Conservation (phyloP, 2,329 filamentous ascomycete species). For the Tolypocladium pustulatum region DNA sequence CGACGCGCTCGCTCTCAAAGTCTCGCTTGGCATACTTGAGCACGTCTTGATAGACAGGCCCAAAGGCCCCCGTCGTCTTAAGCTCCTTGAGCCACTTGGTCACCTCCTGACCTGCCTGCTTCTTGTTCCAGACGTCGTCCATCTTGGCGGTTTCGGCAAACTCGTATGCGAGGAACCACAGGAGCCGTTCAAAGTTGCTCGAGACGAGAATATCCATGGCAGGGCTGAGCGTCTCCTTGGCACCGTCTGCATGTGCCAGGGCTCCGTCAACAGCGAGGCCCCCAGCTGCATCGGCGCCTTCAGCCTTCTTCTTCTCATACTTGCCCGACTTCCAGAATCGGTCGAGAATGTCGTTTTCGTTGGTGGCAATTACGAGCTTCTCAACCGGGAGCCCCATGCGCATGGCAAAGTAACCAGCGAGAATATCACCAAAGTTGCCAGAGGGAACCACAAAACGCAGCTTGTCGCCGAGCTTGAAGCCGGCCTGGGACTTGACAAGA, state of each 20-base stretch:
- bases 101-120: slow-evolving; percentile 66
- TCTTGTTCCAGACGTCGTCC: slow-evolving; percentile 56
- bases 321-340: slow-evolving; percentile 85
- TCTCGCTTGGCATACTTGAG: slow-evolving; percentile 58
- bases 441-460: slow-evolving; percentile 85
- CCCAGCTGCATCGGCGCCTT: slow-evolving; percentile 43
- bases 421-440: slow-evolving; percentile 93
- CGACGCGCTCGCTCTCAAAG: slow-evolving; percentile 73
- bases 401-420: slow-evolving; percentile 86
- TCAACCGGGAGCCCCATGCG: slow-evolving; percentile 81
- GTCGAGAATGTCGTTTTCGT: slow-evolving; percentile 95
- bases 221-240: slow-evolving; percentile 84
- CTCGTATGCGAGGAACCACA: slow-evolving; percentile 85
- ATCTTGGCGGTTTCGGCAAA: slow-evolving; percentile 49
- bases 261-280: slow-evolving; percentile 54
- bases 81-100: slow-evolving; percentile 67
- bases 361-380: slow-evolving; percentile 86
- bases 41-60: slow-evolving; percentile 62
- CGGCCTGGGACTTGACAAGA: slow-evolving; percentile 49
- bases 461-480: slow-evolving; percentile 54
- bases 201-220: slow-evolving; percentile 98
- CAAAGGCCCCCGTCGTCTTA: slow-evolving; percentile 73
- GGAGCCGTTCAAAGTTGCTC: slow-evolving; percentile 89
- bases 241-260: slow-evolving; percentile 58
- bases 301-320: slow-evolving; percentile 73